Base-by-base conservation (phyloP, 2,329 filamentous ascomycete species). In the Nemania sp. region DNA sequence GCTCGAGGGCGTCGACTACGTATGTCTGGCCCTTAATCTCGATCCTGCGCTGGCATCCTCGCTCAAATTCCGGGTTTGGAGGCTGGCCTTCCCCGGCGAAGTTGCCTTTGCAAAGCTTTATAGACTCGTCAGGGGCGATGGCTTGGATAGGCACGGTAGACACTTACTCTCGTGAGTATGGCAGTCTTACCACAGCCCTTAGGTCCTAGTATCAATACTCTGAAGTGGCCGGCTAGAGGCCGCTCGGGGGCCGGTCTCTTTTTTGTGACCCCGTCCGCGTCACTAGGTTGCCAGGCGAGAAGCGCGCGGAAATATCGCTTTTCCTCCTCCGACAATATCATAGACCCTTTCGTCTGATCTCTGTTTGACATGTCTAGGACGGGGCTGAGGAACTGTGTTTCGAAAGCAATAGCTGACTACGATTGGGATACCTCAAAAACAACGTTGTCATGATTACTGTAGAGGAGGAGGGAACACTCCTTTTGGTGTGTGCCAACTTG, bases 181-280 rank as follows among this genome's bases (percentile, higher is more conserved):
- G 80, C 77, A 8, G 81, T 82, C 72, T 83, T 83, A n/a, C 82
- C 81, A 51, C 77, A 78, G 0, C 79, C 79, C 35, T 79, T 77
- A 1, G 76, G 77, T 5, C 81, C 82, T 18, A 82, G 72, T 13
- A 83, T 74, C 27, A 83, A 75, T 24, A 83, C 70, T 51, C 79
- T 76, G 66, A 83, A 79, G 56, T 82, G 79, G 10, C 78, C 80
- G 0, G 70, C 76, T 5, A 76, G 70, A 24, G 71, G 61, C 22
- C 72, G 75, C 27, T 73, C 68, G 2, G 55, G 26, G 35, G 5
- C 45, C 45, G 65, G 27, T 59, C 62, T 72, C 56, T 49, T 70
- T 57, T 47, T 67, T 49, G 61, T 63, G 8, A 75, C 70, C 7
- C 72, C 73, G 6, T 76, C 74, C 22, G 72, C 67, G n/a, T 74